These are phyloP conservation scores for Annona squamosa DNA, from an alignment of 164 flowering plant species.

Conservation along the genomic window DNA sequence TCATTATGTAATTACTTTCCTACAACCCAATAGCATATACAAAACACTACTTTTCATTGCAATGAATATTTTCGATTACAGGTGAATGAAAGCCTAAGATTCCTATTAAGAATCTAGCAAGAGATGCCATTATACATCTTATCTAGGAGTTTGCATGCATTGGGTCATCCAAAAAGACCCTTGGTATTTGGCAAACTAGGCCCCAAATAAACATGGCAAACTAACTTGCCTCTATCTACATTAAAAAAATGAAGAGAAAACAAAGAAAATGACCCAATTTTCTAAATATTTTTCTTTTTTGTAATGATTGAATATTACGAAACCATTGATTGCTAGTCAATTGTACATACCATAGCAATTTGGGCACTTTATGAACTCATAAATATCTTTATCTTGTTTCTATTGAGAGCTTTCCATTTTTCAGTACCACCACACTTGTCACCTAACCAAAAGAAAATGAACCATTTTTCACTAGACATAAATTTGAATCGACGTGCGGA, in stretches of 20 bases:
- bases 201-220: constrained; percentile 92
- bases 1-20: no score
- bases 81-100: no score
- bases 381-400: constrained; percentile 92
- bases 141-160: constrained; percentile 66
- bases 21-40: no score
- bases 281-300: no score
- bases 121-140: constrained; percentile 93
- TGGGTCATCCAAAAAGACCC: constrained; percentile 91
- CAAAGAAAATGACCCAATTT: neutral
- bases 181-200: constrained; percentile 93
- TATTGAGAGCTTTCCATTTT: constrained; percentile 98
- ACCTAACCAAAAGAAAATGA: constrained; percentile 59
- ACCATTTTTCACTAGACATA: neutral
- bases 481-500: neutral
- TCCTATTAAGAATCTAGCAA: constrained; percentile 49
- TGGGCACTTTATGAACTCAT: constrained; percentile 93
- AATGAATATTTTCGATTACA: no score
- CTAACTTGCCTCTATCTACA: constrained; percentile 90
- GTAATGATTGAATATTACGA: neutral
- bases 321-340: no score
- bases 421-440: constrained; percentile 99
- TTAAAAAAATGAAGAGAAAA: neutral
- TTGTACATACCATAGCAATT: constrained; percentile 79
- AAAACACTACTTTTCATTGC: no score